Evolutionary conservation across 345 rosid species (phyloP).

Genomic region (Murraya paniculata): DNA sequence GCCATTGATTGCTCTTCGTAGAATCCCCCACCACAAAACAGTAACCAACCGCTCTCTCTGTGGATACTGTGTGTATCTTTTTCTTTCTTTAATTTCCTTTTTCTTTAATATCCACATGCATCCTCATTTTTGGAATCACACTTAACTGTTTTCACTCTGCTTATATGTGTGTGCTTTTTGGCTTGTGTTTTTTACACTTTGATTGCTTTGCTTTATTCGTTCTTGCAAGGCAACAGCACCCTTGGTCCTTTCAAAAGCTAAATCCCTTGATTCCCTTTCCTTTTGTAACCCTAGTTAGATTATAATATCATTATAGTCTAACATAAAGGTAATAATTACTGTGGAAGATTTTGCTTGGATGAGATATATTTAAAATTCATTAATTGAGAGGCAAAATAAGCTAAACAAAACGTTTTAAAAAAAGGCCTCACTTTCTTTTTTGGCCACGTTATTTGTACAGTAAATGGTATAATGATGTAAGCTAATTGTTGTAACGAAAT

Average conservation of each 20-base stretch:
- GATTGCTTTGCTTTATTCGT: slow-evolving; percentile 38
- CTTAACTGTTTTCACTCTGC: slow-evolving; percentile 15
- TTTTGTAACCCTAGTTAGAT: background rate
- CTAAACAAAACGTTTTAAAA: slow-evolving; percentile 7
- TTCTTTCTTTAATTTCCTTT: background rate
- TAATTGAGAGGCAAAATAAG: background rate
- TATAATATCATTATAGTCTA: background rate
- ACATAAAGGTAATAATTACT: background rate
- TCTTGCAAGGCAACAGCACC: slow-evolving; percentile 18
- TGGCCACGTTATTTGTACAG: background rate
- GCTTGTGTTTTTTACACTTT: slow-evolving; percentile 8
- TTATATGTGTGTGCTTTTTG: slow-evolving; percentile 5
- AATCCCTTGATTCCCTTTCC: slow-evolving; percentile 25
- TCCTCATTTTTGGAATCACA: slow-evolving; percentile 7
- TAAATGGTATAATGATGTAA: background rate
- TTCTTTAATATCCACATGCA: slow-evolving; percentile 12
- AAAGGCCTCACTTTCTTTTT: slow-evolving; percentile 27
- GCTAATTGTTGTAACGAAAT: background rate
- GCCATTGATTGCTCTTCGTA: slow-evolving; percentile 13
- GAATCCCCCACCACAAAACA: slow-evolving; percentile 11
- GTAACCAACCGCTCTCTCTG: background rate
- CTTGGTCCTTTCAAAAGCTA: slow-evolving; percentile 42
- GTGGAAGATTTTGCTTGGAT: background rate
- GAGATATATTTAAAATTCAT: background rate
- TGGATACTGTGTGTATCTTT: background rate